Evolutionary conservation across 768 basidiomycete species (phyloP), one percentile per base, ranked within the genome.

Genomic region (Postia placenta): DNA sequence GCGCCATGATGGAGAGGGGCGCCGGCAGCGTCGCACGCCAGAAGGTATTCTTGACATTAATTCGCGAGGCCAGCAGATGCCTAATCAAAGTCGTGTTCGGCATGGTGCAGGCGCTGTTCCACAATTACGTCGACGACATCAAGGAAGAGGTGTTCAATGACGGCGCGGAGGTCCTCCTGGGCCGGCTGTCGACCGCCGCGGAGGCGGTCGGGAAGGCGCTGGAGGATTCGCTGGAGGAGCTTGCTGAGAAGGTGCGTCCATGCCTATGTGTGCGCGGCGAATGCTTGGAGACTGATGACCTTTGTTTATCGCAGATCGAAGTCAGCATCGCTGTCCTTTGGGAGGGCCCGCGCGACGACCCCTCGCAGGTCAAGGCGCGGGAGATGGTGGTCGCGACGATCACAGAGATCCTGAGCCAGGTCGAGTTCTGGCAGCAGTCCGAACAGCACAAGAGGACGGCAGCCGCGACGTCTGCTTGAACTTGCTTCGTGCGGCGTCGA

Each of bases 311-410:
- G 12, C 44, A 76, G 73, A 61, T 77, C 40, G 76, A 78, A 63
- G 78, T 81, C 53, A 78, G 70, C 55, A 54, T 83, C 48, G 69
- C 79, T 7, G 74, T 81, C 5, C 70, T 83, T 6, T 83, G 81
- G 80, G 80, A 81, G 60, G 75, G 70, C 19, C 59, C 68, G 2
- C 67, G 67, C 26, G 77, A 80, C 53, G 72, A 73, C 60, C 74
- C 75, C 9, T 60, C 60, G 25, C 78, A 80, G 59, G 60, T 68
- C 37, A 63, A 51, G 45, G 65, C 67, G 4, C 70, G 78, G 27
- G 52, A 60, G n/a, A 63, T 68, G 20, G 64, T 74, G 14, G 61
- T 78, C 43, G 61, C 67, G 17, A 57, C 66, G 4, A 67, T 74
- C 22, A 51, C 60, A 5, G 59, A 63, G 19, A 64, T 81, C 35